A percentile compares a stretch with the other conserved stretches of the same genome.
phyloP scores from a whole-genome alignment of 2,329 filamentous ascomycete species.

The Claviceps sp. region DNA sequence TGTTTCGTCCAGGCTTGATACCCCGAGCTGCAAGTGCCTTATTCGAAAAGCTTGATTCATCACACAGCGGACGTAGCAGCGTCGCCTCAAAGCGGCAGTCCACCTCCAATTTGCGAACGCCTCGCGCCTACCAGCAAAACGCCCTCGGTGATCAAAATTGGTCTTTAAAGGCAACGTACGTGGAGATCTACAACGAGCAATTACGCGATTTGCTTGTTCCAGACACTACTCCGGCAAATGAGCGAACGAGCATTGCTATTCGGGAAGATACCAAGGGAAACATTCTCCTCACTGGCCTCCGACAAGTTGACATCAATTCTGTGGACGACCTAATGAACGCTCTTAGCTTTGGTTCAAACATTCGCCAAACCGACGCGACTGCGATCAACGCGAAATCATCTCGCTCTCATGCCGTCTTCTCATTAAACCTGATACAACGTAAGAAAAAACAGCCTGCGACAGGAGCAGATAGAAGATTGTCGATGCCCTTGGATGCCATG shows the following conservation, averaged over 20 bases:
- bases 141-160: constrained; percentile 61
- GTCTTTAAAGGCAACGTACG: constrained; percentile 88
- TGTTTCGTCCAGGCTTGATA: constrained; percentile 59
- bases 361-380: constrained; percentile 92
- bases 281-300: constrained; percentile 83
- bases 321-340: constrained; percentile 83
- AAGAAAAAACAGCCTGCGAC: constrained; percentile 47
- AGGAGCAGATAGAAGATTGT: constrained; percentile 68
- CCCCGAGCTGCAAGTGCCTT: constrained; percentile 75
- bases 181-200: constrained; percentile 97
- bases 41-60: constrained; percentile 72
- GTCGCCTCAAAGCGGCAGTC: constrained; percentile 36
- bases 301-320: constrained; percentile 77
- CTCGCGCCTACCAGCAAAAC: constrained; percentile 49
- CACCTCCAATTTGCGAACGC: constrained; percentile 58
- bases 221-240: constrained; percentile 53
- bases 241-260: constrained; percentile 74
- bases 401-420: constrained; percentile 94
- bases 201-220: constrained; percentile 78
- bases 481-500: constrained; percentile 72
- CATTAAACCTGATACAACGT: constrained; percentile 80
- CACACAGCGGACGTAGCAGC: constrained; percentile 32
- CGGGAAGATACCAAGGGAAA: constrained; percentile 90
- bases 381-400: constrained; percentile 97
- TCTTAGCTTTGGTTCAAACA: constrained; percentile 81